A percentile compares a stretch with the other conserved stretches of the same genome.
Evolutionary conservation across 176 grass and related monocot species (phyloP).

Genomic region (Ensete ventricosum): DNA sequence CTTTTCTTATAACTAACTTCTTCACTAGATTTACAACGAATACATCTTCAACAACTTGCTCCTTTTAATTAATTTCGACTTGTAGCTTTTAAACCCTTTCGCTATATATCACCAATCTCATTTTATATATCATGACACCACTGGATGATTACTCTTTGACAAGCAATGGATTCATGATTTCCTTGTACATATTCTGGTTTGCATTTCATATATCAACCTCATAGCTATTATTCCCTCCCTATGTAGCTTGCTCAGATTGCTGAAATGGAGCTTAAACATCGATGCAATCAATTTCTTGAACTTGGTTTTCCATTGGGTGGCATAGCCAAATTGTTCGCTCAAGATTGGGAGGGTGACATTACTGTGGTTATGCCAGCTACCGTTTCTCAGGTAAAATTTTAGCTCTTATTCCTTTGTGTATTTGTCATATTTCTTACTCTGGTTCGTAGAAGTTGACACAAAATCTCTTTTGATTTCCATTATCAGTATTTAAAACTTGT

Average conservation of each 20-base stretch:
- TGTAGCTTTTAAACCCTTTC: too few relatives aligned
- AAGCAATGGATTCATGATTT: too few relatives aligned
- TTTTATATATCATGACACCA: too few relatives aligned
- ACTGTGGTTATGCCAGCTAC: constrained; percentile 88
- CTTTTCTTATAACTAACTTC: background rate
- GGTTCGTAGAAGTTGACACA: background rate
- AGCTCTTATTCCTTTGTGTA: background rate
- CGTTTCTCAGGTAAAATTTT: constrained; percentile 48
- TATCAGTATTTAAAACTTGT: constrained; percentile 86
- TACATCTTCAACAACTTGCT: too few relatives aligned
- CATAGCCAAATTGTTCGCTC: constrained; percentile 74
- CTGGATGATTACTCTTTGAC: too few relatives aligned
- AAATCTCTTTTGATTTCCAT: constrained; percentile 6
- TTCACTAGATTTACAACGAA: background rate
- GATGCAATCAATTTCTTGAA: constrained; percentile 82
- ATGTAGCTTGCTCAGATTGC: constrained; percentile 64
- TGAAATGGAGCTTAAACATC: constrained; percentile 93
- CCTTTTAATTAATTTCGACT: too few relatives aligned
- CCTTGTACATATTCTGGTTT: background rate
- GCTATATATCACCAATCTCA: too few relatives aligned
- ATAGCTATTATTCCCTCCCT: constrained; percentile 18
- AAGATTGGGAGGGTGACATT: constrained; percentile 92
- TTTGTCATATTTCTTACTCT: background rate
- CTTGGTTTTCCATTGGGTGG: constrained; percentile 86
- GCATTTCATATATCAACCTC: background rate